Evolutionary conservation across 331 rosid species (phyloP), one percentile per base, ranked within the genome.

Genomic region (Stylosanthes scabra): DNA sequence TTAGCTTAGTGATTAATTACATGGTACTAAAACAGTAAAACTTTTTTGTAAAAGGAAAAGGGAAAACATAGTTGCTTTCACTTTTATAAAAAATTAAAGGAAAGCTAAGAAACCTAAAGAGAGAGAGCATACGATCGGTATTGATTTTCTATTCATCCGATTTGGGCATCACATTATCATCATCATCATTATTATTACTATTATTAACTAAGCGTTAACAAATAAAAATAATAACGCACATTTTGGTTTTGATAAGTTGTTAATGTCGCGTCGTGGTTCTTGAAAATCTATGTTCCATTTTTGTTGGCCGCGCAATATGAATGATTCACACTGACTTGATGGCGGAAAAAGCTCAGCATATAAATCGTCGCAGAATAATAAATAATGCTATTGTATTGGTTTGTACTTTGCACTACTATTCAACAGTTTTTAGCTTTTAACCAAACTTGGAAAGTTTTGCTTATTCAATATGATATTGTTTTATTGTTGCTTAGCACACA

Each of bases 271-370:
- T 29, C 42, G 13, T 12, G 40, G 63, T 59, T 40, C 42, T 59
- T 28, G 10, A 59, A 31, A 59, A 37, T 29, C 14, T 12, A 31
- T 31, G 65, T 31, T 31, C 15, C 16, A 25, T 31, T 59, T 11
- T 3, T 41, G 8, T 13, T 16, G 57, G 29, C 29, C 28, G 76
- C 59, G 3, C 41, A 58, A 6, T 29, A 27, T 29, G 58, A 3
- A n/a, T 3, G 8, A 49, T 37, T 11, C 16, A 40, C 39, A 10
- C 14, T 9, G 34, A 13, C 52, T 42, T 5, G n/a, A 45, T 39
- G 78, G 57, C 78, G 15, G 68, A 49, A 57, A 71, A 68, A 78
- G 82, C 82, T 78, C 57, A 64, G 68, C 68, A 4, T 11, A 29
- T 47, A 4, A 14, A 29, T 47, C 10, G 45, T 12, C n/a, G n/a